Conservation (phyloP, 2,329 filamentous ascomycete genomes). For the Huntiella abstrusa region DNA sequence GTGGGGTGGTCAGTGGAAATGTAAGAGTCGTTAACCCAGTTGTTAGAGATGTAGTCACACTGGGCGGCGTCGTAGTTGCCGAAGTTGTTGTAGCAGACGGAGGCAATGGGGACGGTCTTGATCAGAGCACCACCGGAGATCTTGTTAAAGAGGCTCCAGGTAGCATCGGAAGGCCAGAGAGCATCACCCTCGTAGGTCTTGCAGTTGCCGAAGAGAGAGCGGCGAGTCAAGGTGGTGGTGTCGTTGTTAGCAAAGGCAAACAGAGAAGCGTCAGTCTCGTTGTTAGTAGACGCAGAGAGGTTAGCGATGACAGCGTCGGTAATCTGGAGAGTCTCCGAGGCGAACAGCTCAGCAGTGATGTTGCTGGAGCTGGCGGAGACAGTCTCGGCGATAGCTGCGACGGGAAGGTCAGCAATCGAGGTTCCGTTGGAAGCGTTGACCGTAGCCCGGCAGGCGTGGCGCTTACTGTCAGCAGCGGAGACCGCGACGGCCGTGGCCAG, state of each 20-base stretch:
- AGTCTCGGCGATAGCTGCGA: constrained; percentile 4
- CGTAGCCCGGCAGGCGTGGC: not conserved
- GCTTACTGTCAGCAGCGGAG: not conserved
- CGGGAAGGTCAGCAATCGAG: not conserved
- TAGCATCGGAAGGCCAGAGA: constrained; percentile 16
- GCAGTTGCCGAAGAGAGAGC: constrained; percentile 13
- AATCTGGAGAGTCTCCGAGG: constrained; percentile 5
- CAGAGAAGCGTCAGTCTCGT: constrained; percentile 6
- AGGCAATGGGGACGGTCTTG: constrained; percentile 17
- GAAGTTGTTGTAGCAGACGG: constrained; percentile 16
- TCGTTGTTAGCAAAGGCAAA: constrained; percentile 6
- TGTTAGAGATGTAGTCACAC: constrained; percentile 17
- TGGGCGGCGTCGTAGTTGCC: constrained; percentile 14
- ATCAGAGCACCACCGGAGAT: constrained; percentile 18
- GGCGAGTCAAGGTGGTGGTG: constrained; percentile 1
- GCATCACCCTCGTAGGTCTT: constrained; percentile 16
- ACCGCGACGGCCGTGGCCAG: constrained; percentile 2
- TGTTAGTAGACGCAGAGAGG: not conserved
- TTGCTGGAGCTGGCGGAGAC: constrained; percentile 1
- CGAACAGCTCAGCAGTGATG: constrained; percentile 3
- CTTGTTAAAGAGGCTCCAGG: constrained; percentile 16
- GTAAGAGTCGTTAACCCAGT: constrained; percentile 12
- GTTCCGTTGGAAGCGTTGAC: not conserved
- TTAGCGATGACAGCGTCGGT: constrained; percentile 1
- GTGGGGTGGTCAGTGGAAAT: constrained; percentile 8